Conservation (phyloP, 2,329 filamentous ascomycete genomes). For the Venturia carpophila region DNA sequence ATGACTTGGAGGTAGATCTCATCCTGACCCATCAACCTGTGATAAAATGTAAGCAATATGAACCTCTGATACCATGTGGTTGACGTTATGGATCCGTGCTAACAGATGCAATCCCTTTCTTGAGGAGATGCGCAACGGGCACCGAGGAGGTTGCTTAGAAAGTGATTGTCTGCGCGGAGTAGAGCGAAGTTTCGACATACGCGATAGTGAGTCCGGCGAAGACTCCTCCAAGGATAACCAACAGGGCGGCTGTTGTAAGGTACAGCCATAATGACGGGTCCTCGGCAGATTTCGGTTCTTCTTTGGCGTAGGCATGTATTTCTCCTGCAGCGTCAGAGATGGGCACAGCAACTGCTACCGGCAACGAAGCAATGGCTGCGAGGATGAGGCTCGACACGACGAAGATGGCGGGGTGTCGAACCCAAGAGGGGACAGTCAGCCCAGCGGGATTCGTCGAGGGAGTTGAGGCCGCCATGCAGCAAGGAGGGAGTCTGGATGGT, state of each 20-base stretch:
- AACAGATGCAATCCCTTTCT: background rate
- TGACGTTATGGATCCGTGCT: background rate
- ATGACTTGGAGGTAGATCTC: constrained; percentile 97
- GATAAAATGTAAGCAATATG: constrained; percentile 23
- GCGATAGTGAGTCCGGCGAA: constrained; percentile 93
- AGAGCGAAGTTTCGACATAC: constrained; percentile 39
- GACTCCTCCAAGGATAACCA: constrained; percentile 82
- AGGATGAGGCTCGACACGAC: background rate
- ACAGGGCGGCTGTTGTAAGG: constrained; percentile 64
- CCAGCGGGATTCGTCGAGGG: background rate
- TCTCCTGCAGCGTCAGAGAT: background rate
- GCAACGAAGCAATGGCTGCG: background rate
- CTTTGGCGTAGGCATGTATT: background rate
- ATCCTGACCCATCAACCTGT: constrained; percentile 62
- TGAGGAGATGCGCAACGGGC: background rate
- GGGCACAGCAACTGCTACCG: background rate
- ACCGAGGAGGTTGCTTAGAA: background rate
- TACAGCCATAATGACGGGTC: constrained; percentile 67
- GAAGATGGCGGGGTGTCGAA: background rate
- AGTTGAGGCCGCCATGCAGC: constrained; percentile 11
- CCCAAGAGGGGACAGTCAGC: background rate
- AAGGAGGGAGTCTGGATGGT: background rate
- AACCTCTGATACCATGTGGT: background rate
- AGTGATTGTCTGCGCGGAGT: background rate
- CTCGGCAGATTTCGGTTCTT: constrained; percentile 12